Conservation (phyloP, 805 yeast genomes). For the Saccharomycopsis vini region DNA sequence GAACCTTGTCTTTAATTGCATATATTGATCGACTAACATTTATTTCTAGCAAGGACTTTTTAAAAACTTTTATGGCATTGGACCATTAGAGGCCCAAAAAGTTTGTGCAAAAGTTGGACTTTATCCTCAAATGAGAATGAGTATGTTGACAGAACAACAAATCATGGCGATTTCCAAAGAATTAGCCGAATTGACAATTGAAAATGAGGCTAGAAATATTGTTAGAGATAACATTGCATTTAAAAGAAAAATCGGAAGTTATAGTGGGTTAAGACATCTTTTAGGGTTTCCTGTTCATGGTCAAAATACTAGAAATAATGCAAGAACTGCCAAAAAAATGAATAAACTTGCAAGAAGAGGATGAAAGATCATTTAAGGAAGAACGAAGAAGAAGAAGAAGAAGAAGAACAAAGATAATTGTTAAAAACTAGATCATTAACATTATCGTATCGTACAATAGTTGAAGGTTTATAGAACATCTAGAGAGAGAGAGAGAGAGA, state of each 20-base stretch:
- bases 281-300: conserved; percentile 78
- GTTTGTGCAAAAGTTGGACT: conserved; percentile 84
- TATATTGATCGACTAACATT: conserved; percentile 20
- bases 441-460: too few species aligned
- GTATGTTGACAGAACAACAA: conserved; percentile 82
- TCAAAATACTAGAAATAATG: conserved; percentile 87
- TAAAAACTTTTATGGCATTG: conserved; percentile 79
- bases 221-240: conserved; percentile 68
- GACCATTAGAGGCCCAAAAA: conserved; percentile 59
- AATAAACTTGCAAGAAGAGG: conserved; percentile 65
- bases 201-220: conserved; percentile 66
- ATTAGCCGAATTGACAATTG: conserved; percentile 72
- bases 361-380: too few species aligned
- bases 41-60: conserved; percentile 80
- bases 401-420: too few species aligned
- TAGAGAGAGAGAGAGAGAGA: too few species aligned
- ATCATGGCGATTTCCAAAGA: conserved; percentile 82
- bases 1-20: too few species aligned
- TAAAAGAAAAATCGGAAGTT: conserved; percentile 75
- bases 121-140: conserved; percentile 91
- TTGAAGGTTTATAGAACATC: too few species aligned
- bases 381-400: too few species aligned
- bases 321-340: conserved; percentile 79
- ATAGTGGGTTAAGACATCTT: conserved; percentile 84
- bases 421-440: too few species aligned